Base-by-base conservation (phyloP, 2,329 filamentous ascomycete species). In the Ceratocystis harringtonii region DNA sequence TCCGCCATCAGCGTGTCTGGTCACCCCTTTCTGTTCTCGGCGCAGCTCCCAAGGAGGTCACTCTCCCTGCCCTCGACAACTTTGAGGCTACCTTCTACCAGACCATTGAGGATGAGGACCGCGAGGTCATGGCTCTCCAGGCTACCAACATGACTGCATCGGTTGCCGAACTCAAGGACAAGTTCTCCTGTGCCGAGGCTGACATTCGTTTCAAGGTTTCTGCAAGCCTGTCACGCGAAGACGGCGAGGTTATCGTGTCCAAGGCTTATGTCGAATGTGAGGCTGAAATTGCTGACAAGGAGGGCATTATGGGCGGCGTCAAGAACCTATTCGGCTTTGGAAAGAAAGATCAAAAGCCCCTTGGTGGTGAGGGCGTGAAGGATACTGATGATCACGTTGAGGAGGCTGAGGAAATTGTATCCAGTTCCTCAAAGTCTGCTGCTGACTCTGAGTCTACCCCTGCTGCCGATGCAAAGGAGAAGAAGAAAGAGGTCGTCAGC, bases 281-380 rank as follows among this genome's bases (percentile, higher is more conserved):
- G 73, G 83, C 87, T 30, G 89, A 95, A 63, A 81, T 80, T 3
- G 74, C 76, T 7, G 84, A 86, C 75, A 90, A 91, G 74, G 89
- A 89, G 69, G 86, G 87, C 63, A 83, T 97, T 61, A 89, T 96
- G 61, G 92, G 96, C 72, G 92, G 90, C 55, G 90, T 97, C 69
- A 99, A 99, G 80, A 95, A 92, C 69, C 83, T 96, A 68, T 95
- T 99, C 72, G 94, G 94, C 5, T 92, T 97, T 73, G 94, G 92
- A 30, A 89, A 89, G 72, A 95, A 95, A 76, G 88, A 88, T 41
- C 89, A 92, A 65, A 88, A 96, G 75, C 79, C 81, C 4, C 73
- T 96, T 43, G 28, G 2, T n/a, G 81, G 83, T 67, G 88, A 86
- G 61, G 87, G 87, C 60, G 79, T 78, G 25, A 83, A 81, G 64